Evolutionary conservation across 306 rosid species (phyloP), one percentile per base, ranked within the genome.

Genomic region (Citrullus amarus): DNA sequence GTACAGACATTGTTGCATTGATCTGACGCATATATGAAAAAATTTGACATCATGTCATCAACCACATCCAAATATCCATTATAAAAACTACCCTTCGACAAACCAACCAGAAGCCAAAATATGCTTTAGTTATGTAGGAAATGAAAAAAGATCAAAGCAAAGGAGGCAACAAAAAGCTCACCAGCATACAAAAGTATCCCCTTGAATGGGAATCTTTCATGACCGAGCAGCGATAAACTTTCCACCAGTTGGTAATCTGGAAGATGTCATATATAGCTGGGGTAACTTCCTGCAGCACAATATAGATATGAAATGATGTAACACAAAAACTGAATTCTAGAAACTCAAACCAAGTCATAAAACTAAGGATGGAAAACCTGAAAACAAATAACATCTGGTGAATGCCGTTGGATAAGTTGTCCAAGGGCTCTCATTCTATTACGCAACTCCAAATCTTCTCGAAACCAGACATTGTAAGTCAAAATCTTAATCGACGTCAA

Each of bases 401-500:
- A 83, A 81, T 91, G 92, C 72, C 78, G 82, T 61, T 76, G 88
- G 84, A 93, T 86, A 89, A 93, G 90, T 34, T 90, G 93, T 2
- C 93, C 92, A 68, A 93, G 85, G 53, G 98, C 92, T 79, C 85
- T 79, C 98, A 90, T 91, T 80, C 98, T 90, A 79, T 89, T 90
- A 4, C 81, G 81, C 78, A 91, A 48, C 87, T 93, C 97, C 81
- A 93, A 81, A 53, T 91, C 97, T 80, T 88, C 97, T 20, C 96
- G 88, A 60, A 91, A 90, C 98, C 98, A 91, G 44, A 93, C 92
- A 81, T 93, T 91, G 90, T 93, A 91, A 78, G 82, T 91, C 25
- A 93, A 22, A 25, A 93, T 81, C 87, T 89, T 93, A 57, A 93
- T 50, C 0, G 86, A 73, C 58, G 75, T 57, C 65, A 32, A 41